Evolutionary conservation across 2,329 filamentous ascomycete species (phyloP), one percentile per base, ranked within the genome.

Genomic region (Diplodia intermedia): DNA sequence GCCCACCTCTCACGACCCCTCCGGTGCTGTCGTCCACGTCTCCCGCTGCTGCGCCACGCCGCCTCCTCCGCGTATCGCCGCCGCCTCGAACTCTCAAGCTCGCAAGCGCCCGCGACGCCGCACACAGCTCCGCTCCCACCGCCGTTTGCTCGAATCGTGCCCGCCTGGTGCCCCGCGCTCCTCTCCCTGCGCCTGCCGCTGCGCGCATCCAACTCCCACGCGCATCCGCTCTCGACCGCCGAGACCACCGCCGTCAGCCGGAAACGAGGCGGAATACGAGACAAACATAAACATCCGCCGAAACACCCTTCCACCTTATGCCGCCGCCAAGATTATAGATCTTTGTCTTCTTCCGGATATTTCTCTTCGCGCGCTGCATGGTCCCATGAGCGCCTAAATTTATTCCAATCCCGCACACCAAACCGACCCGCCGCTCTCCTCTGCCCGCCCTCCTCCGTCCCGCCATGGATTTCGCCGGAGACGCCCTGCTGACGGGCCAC

Each of bases 381-480:
- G 2, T 18, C 11, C 7, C 29, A 36, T 57, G 43, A 56, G 26
- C 49, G 38, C 52, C 29, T 40, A 47, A 31, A n/a, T 12, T 15
- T 57, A 36, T 49, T 38, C 29, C 36, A 18, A 12, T 69, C 70
- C 69, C 66, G 71, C 71, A 68, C 63, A 56, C 69, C 69, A 66
- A 68, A 68, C 38, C 68, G 49, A 65, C 61, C 8, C 61, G 68
- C 68, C 60, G 69, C 65, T 54, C 63, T 63, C 49, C 57, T 65
- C 29, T 29, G 49, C 62, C 65, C 40, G 68, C 7, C 40, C 68
- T 57, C 71, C 43, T 70, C 65, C 60, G 57, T 18, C 23, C 56
- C 69, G 68, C 73, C 75, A 86, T 85, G 83, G 81, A 84, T 71
- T 70, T 78, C 62, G 72, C 79, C 67, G 76, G 73, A 67, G 71